Conservation (phyloP, 2,329 filamentous ascomycete genomes). For the Cercospora zeae-maydis region DNA sequence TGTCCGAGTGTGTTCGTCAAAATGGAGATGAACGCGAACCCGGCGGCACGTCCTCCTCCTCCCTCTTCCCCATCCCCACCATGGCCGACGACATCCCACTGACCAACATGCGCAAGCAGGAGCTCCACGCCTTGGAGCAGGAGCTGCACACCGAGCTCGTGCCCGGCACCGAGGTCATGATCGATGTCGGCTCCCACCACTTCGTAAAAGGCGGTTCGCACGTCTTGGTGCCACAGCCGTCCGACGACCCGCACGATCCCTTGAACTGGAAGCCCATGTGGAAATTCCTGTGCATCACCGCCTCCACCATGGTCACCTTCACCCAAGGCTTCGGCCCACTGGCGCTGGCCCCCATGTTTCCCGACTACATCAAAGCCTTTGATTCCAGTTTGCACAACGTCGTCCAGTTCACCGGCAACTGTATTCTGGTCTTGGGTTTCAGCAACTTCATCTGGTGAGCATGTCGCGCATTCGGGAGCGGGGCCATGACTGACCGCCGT, state of each 20-base stretch:
- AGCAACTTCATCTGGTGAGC: conserved; percentile 58
- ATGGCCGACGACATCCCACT: conserved; percentile 18
- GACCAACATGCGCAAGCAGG: conserved; percentile 32
- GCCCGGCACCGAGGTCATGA: conserved; percentile 59
- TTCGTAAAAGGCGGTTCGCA: conserved; percentile 56
- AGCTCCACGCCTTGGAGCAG: conserved; percentile 47
- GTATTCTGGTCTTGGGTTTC: conserved; percentile 56
- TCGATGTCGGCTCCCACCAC: conserved; percentile 59
- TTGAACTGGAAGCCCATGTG: conserved; percentile 49
- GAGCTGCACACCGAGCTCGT: conserved; percentile 54
- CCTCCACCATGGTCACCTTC: conserved; percentile 49
- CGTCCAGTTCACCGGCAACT: conserved; percentile 55
- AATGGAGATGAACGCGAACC: conserved; percentile 26
- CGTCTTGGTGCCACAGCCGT: conserved; percentile 53
- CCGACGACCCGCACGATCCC: conserved; percentile 37
- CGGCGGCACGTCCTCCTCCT: conserved; percentile 12
- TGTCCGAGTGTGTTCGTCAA: conserved; percentile 5
- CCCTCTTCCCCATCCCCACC: neutral
- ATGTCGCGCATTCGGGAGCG: no score
- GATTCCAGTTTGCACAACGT: conserved; percentile 42
- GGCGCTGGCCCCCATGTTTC: conserved; percentile 58
- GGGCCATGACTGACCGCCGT: neutral
- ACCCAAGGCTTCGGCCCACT: conserved; percentile 55
- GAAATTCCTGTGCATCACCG: conserved; percentile 49
- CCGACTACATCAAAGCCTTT: conserved; percentile 55